Evolutionary conservation across 306 rosid genomes (phyloP).

Genomic region (Betula pendula): DNA sequence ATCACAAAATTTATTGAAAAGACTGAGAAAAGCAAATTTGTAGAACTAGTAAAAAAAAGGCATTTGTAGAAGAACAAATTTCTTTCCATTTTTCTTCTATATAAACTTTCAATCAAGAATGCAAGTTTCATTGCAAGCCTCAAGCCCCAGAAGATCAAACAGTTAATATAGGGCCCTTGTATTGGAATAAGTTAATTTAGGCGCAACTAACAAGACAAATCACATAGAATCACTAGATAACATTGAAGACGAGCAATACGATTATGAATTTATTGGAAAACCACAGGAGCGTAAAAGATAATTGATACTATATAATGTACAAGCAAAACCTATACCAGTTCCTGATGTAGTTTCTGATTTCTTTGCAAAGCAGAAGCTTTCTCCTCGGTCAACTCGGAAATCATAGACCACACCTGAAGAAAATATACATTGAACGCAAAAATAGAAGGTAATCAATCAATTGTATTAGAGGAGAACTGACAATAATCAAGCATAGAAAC

Average conservation of each 20-base stretch:
- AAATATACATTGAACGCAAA: background rate
- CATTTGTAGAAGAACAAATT: background rate
- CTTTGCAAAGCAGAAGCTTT: slow-evolving; percentile 42
- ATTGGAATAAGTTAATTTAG: background rate
- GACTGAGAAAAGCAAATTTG: background rate
- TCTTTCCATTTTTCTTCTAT: background rate
- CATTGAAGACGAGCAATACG: background rate
- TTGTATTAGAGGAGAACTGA: background rate
- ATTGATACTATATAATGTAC: slow-evolving; percentile 6
- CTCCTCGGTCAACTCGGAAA: slow-evolving; percentile 48
- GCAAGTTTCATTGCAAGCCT: background rate
- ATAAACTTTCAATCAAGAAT: background rate
- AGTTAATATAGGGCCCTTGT: background rate
- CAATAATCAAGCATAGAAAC: background rate
- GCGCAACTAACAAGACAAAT: background rate
- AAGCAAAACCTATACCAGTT: slow-evolving; percentile 37
- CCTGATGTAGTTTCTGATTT: slow-evolving; percentile 43
- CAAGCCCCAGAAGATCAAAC: background rate
- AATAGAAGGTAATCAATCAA: background rate
- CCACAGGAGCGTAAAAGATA: background rate
- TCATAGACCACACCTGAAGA: slow-evolving; percentile 39
- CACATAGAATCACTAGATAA: background rate
- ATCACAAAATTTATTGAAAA: background rate
- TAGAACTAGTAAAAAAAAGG: background rate
- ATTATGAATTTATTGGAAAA: background rate